Percentiles rank a stretch among this genome's conserved stretches.
Evolutionary conservation across 116 monocot genomes (phyloP).

Genomic region (Trichopus zeylanicus): DNA sequence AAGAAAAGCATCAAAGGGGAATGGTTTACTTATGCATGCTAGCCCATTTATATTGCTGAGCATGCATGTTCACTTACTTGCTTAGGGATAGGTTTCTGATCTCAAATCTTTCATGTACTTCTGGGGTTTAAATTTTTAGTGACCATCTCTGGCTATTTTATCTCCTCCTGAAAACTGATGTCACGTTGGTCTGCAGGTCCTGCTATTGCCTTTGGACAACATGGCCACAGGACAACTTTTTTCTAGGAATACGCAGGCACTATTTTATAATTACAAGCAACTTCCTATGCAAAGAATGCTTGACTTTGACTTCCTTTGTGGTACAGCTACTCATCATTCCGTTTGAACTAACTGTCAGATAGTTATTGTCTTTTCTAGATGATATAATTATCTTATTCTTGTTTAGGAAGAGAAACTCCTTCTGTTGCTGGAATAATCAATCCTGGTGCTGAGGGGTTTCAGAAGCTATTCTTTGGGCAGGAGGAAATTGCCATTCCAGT

Average conservation of each 20-base stretch:
- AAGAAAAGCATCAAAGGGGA: too few relatives aligned
- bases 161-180: background rate
- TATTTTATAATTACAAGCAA: conserved; percentile 99
- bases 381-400: background rate
- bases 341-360: too few relatives aligned
- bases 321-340: conserved; percentile 21
- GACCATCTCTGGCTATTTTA: background rate
- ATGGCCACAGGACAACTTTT: conserved; percentile 97
- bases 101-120: background rate
- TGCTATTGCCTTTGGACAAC: conserved; percentile 1
- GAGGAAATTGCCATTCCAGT: conserved; percentile 99
- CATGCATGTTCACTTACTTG: too few relatives aligned
- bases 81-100: background rate
- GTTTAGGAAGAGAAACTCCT: conserved; percentile 74
- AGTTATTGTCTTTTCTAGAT: background rate
- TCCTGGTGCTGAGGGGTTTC: conserved; percentile 98
- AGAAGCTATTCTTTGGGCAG: conserved; percentile 95
- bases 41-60: too few relatives aligned
- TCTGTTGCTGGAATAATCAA: conserved; percentile 98
- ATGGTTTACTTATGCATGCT: too few relatives aligned
- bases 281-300: conserved; percentile 97
- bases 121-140: too few relatives aligned
- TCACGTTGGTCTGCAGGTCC: background rate
- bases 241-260: conserved; percentile 77
- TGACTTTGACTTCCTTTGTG: conserved; percentile 96